Evolutionary conservation across 2,329 filamentous ascomycete genomes (phyloP).

Genomic region (Trichoderma citrinoviride): DNA sequence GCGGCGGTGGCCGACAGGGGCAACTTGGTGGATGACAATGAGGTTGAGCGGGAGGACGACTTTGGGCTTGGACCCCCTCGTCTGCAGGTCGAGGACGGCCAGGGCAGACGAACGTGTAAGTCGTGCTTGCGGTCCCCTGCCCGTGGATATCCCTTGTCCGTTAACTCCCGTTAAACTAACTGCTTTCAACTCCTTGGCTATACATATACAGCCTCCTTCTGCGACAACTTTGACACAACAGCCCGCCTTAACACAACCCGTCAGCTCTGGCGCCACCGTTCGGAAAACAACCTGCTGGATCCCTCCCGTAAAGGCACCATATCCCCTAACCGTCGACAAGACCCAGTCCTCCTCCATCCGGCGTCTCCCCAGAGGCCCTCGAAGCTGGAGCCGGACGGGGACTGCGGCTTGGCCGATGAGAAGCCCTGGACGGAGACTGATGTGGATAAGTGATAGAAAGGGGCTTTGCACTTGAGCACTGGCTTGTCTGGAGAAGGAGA

Average conservation of each 20-base stretch:
- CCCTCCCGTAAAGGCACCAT: background rate
- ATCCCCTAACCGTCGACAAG: background rate
- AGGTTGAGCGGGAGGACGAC: background rate
- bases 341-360: background rate
- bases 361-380: background rate
- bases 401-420: background rate
- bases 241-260: background rate
- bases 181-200: background rate
- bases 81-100: background rate
- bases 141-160: background rate
- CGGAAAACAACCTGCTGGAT: slow-evolving; percentile 1
- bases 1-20: background rate
- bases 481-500: too few species aligned
- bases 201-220: background rate
- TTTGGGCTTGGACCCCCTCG: background rate
- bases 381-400: background rate
- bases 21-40: background rate
- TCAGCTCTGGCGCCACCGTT: slow-evolving; percentile 7
- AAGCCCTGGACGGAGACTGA: background rate
- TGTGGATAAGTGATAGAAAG: too few species aligned
- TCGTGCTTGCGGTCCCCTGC: background rate
- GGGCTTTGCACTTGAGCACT: background rate
- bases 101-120: slow-evolving; percentile 5
- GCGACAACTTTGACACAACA: background rate
- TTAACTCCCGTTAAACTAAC: background rate